Percentiles rank a stretch among this genome's conserved stretches.
Conservation (phyloP, 768 basidiomycete genomes). For the Boletellus sp. region DNA sequence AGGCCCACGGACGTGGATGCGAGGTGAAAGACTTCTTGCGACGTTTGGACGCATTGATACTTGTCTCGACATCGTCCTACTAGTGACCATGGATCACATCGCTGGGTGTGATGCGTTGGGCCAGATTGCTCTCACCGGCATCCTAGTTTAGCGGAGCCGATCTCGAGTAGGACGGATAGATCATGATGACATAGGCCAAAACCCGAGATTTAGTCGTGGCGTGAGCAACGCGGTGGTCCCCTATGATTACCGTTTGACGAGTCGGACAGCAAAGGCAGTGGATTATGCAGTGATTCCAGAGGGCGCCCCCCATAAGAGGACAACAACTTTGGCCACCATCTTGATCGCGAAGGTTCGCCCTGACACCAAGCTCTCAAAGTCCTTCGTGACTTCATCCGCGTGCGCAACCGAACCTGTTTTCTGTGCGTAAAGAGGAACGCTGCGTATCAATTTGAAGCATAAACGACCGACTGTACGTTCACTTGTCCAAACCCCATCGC, state of each 20-base stretch:
- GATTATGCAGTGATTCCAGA: slow-evolving; percentile 82
- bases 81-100: too few species aligned
- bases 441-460: slow-evolving; percentile 2
- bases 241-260: slow-evolving; percentile 9
- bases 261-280: slow-evolving; percentile 22
- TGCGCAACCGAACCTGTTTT: slow-evolving; percentile 49
- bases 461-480: slow-evolving; percentile 21
- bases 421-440: slow-evolving; percentile 2
- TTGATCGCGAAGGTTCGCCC: slow-evolving; percentile 73
- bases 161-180: slow-evolving; percentile 61
- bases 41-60: too few species aligned
- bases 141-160: slow-evolving; percentile 67
- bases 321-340: slow-evolving; percentile 67
- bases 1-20: too few species aligned
- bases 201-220: slow-evolving; percentile 61
- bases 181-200: slow-evolving; percentile 60
- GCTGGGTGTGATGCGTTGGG: slow-evolving; percentile 83
- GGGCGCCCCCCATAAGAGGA: slow-evolving; percentile 73
- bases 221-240: too few species aligned
- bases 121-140: slow-evolving; percentile 55
- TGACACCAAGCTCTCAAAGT: slow-evolving; percentile 59
- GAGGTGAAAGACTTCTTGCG: too few species aligned
- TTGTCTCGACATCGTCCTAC: too few species aligned
- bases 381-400: slow-evolving; percentile 45
- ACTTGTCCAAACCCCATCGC: slow-evolving; percentile 57